Base-by-base conservation (phyloP, 163 green algal genomes). In the Chlamydomonas reinhardtii region DNA sequence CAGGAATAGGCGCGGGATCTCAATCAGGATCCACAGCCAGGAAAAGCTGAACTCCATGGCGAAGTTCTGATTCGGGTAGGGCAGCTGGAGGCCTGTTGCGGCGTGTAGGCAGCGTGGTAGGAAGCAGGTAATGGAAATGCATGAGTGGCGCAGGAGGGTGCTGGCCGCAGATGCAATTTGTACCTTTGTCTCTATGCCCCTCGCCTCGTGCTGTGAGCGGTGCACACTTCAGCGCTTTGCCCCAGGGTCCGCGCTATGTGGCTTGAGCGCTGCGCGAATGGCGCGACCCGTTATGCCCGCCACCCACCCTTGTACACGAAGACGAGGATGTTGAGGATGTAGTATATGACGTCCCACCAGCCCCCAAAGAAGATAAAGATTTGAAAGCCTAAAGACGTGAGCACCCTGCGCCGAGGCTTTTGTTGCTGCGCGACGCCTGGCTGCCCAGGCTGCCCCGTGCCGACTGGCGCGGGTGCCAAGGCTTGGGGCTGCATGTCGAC, bases 221-320 rank as follows among this genome's bases (percentile, higher is more conserved):
- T n/a, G n/a, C n/a, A n/a, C n/a, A n/a, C n/a, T n/a, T n/a, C n/a
- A n/a, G n/a, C n/a, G n/a, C n/a, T n/a, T n/a, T n/a, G n/a, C n/a
- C n/a, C n/a, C n/a, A n/a, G n/a, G n/a, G n/a, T n/a, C n/a, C n/a
- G n/a, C n/a, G n/a, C n/a, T n/a, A n/a, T n/a, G n/a, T n/a, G n/a
- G n/a, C n/a, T n/a, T n/a, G n/a, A n/a, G n/a, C n/a, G n/a, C n/a
- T n/a, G n/a, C n/a, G n/a, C n/a, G n/a, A n/a, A n/a, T n/a, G n/a
- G n/a, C n/a, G n/a, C n/a, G n/a, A n/a, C n/a, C n/a, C n/a, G n/a
- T n/a, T n/a, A n/a, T n/a, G n/a, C n/a, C n/a, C n/a, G n/a, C n/a
- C n/a, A n/a, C n/a, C n/a, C n/a, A n/a, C 91, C 92, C 84, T 95
- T 95, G 73, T 93, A 95, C 1, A 93, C 71, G 78, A 95, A 95